phyloP scores from a whole-genome alignment of 441 rosid genomes.

The Mallotus japonicus region DNA sequence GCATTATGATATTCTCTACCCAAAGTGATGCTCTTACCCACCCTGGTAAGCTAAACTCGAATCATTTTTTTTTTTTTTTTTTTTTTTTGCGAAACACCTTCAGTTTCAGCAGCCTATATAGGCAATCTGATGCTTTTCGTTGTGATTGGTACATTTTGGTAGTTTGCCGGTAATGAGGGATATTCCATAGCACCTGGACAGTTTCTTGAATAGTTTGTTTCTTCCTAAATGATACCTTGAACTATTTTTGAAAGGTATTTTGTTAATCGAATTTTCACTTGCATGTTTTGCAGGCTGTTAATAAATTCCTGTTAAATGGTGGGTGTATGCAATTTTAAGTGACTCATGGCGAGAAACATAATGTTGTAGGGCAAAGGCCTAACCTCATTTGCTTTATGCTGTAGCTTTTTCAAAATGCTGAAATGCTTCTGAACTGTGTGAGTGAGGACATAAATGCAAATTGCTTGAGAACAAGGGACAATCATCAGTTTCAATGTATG shows the following conservation, averaged over 20 bases:
- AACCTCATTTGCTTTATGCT: constrained; percentile 22
- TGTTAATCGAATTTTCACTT: background rate
- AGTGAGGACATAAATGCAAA: constrained; percentile 19
- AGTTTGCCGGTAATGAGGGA: background rate
- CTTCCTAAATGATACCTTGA: background rate
- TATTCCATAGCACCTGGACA: background rate
- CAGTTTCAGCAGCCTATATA: background rate
- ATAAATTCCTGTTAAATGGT: constrained; percentile 17
- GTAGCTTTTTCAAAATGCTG: constrained; percentile 27
- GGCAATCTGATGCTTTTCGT: background rate
- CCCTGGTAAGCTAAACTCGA: constrained; percentile 32
- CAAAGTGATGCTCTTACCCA: constrained; percentile 42
- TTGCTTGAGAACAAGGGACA: constrained; percentile 19
- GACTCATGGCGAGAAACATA: constrained; percentile 11
- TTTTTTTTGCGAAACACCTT: background rate
- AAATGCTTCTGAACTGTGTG: constrained; percentile 17
- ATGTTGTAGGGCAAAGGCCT: constrained; percentile 22
- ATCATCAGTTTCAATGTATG: constrained; percentile 13
- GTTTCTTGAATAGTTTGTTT: background rate
- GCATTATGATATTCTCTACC: constrained; percentile 94
- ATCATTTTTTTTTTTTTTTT: background rate
- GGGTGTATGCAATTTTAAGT: constrained; percentile 6
- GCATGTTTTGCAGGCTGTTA: constrained; percentile 28
- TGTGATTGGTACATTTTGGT: background rate
- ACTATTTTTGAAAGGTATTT: background rate